Evolutionary conservation across 179 eudicot species (phyloP).

Genomic region (Pouteria campechiana): DNA sequence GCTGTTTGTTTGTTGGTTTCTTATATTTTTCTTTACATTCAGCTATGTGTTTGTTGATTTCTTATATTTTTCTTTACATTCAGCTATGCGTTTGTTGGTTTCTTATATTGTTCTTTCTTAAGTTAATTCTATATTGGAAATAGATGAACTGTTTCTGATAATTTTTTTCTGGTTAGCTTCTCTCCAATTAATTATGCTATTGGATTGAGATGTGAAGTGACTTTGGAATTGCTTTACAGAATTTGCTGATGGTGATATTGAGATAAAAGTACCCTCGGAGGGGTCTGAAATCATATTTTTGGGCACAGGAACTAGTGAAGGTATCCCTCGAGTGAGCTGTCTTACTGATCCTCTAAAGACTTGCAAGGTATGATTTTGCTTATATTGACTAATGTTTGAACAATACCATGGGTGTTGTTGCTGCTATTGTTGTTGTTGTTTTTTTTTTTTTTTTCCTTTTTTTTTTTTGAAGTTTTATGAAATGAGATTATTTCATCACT

Average conservation of each 20-base stretch:
- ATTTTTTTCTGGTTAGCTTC: not conserved
- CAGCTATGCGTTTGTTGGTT: not conserved
- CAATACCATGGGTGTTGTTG: too few relatives aligned
- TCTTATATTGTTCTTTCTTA: not conserved
- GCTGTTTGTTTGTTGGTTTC: not conserved
- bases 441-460: too few relatives aligned
- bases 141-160: not conserved
- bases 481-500: too few relatives aligned
- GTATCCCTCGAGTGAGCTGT: constrained; percentile 98
- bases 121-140: too few relatives aligned
- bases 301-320: constrained; percentile 99
- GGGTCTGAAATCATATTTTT: constrained; percentile 80
- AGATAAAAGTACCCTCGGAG: constrained; percentile 13
- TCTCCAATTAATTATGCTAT: not conserved
- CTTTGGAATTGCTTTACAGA: constrained; percentile 24
- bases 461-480: too few relatives aligned
- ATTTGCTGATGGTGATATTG: constrained; percentile 20
- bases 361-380: constrained; percentile 61
- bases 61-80: not conserved
- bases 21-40: not conserved
- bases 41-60: not conserved
- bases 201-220: not conserved
- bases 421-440: too few relatives aligned
- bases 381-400: too few relatives aligned
- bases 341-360: constrained; percentile 65